phyloP scores from a whole-genome alignment of 495 filamentous ascomycete species.

The Ramalina intermedia region DNA sequence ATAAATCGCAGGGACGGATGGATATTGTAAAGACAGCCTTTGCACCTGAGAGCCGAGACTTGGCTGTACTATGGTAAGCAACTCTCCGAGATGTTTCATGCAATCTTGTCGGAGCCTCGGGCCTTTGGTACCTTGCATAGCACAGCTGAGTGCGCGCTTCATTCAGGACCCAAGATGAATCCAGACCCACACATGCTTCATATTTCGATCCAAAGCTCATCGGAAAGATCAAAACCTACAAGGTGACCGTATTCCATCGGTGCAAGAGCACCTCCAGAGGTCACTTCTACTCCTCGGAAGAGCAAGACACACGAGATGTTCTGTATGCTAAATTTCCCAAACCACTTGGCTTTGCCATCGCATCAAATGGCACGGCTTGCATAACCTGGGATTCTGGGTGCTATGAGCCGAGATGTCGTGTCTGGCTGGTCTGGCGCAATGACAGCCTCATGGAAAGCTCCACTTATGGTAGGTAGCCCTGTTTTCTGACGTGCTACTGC shows the following conservation, averaged over 20 bases:
- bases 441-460: constrained; percentile 10
- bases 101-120: no score
- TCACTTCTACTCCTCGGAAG: constrained; percentile 9
- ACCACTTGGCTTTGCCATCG: constrained; percentile 11
- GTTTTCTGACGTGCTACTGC: no score
- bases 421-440: constrained; percentile 7
- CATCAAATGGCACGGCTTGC: constrained; percentile 13
- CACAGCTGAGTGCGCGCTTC: neutral
- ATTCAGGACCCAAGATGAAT: neutral
- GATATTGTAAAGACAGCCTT: constrained; percentile 14
- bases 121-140: neutral
- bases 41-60: constrained; percentile 8
- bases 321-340: neutral
- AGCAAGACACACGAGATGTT: constrained; percentile 14
- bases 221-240: neutral
- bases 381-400: constrained; percentile 8
- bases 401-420: neutral
- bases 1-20: neutral
- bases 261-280: constrained; percentile 3
- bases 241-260: constrained; percentile 14
- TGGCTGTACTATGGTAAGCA: constrained; percentile 10
- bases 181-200: neutral
- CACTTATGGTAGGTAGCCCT: neutral
- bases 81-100: neutral
- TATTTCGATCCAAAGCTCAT: no score